These are phyloP conservation scores for Leccinum obscurum DNA, from an alignment of 768 basidiomycete species.

Conservation along the genomic window DNA sequence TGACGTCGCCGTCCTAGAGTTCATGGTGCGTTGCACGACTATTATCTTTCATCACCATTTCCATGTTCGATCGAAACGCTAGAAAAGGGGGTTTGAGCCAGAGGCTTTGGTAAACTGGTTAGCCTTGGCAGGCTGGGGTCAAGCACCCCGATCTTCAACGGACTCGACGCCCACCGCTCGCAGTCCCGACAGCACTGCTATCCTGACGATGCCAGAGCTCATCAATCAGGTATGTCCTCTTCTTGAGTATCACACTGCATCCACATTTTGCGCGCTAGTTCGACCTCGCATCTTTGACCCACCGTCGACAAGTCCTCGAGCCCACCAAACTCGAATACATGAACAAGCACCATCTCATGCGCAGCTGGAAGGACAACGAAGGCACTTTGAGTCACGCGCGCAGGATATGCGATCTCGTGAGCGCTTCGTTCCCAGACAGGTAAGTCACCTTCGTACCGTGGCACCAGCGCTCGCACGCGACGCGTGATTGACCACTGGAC, in stretches of 20 bases:
- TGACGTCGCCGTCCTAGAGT: slow-evolving; percentile 84
- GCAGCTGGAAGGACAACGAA: slow-evolving; percentile 47
- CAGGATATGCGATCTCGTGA: slow-evolving; percentile 53
- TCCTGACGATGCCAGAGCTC: slow-evolving; percentile 65
- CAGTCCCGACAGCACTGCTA: slow-evolving; percentile 63
- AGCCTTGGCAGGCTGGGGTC: slow-evolving; percentile 91
- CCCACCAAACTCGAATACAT: slow-evolving; percentile 78
- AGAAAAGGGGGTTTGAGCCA: slow-evolving; percentile 91
- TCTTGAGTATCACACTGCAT: neutral
- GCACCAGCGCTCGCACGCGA: neutral
- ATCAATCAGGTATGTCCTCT: slow-evolving; percentile 52
- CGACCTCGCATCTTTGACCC: slow-evolving; percentile 72
- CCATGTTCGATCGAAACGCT: slow-evolving; percentile 1
- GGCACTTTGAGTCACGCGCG: slow-evolving; percentile 55
- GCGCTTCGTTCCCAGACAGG: slow-evolving; percentile 60
- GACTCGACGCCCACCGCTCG: slow-evolving; percentile 29
- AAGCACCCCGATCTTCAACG: slow-evolving; percentile 41
- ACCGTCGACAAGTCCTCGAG: slow-evolving; percentile 82
- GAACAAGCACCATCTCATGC: slow-evolving; percentile 83
- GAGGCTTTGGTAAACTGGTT: slow-evolving; percentile 90
- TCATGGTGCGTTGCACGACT: slow-evolving; percentile 56
- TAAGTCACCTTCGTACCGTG: slow-evolving; percentile 18
- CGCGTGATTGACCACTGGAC: slow-evolving; percentile 1
- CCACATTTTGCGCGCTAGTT: slow-evolving; percentile 47
- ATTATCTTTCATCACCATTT: neutral